These are phyloP conservation scores for Peronospora farinosa DNA, from an alignment of 352 stramenopile species.

Conservation along the genomic window DNA sequence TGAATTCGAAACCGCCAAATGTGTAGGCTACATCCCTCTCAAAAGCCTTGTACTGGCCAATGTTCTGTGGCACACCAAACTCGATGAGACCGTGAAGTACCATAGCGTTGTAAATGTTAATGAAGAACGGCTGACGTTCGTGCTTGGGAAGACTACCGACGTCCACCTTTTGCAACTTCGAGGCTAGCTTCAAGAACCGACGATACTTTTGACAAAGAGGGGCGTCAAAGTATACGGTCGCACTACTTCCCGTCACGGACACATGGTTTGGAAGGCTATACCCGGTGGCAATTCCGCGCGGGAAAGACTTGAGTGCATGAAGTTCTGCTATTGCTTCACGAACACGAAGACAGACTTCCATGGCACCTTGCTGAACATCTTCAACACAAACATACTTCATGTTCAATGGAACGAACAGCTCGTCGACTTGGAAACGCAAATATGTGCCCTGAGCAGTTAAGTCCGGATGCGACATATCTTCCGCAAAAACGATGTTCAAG, in stretches of 20 bases:
- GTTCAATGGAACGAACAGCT: conserved; percentile 75
- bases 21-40: conserved; percentile 77
- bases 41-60: conserved; percentile 77
- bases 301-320: conserved; percentile 59
- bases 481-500: conserved; percentile 52
- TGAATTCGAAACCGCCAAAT: conserved; percentile 72
- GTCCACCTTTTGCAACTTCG: conserved; percentile 63
- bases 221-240: conserved; percentile 45
- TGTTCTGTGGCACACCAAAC: conserved; percentile 80
- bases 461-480: conserved; percentile 42
- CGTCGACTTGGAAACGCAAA: conserved; percentile 80
- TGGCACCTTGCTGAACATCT: conserved; percentile 36
- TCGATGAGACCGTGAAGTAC: conserved; percentile 81
- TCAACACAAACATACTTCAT: conserved; percentile 68
- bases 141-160: conserved; percentile 72
- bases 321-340: conserved; percentile 63
- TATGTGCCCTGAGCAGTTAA: conserved; percentile 47
- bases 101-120: conserved; percentile 88
- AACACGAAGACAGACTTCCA: conserved; percentile 67
- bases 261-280: conserved; percentile 43
- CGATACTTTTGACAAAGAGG: conserved; percentile 61
- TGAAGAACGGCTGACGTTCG: conserved; percentile 83
- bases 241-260: conserved; percentile 10
- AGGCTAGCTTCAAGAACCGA: conserved; percentile 60
- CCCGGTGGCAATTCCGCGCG: conserved; percentile 60